Evolutionary conservation across 2,329 filamentous ascomycete species (phyloP).

Genomic region (Leptographium wingfieldii): DNA sequence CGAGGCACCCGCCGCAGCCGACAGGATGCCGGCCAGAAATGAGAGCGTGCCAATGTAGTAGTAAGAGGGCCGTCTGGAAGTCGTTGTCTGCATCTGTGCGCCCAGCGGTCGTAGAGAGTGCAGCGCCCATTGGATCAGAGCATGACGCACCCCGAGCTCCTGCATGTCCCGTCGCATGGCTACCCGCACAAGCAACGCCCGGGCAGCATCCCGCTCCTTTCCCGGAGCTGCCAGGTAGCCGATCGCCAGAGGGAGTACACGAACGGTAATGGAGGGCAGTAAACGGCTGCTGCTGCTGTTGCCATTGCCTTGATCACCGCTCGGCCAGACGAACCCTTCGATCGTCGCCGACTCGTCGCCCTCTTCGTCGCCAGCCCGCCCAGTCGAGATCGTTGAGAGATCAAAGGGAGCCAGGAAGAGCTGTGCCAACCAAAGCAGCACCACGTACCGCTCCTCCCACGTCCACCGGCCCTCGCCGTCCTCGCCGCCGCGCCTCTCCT

Average conservation of each 20-base stretch:
- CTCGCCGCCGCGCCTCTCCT: neutral
- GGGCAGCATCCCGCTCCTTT: slow-evolving; percentile 85
- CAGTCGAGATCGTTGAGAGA: slow-evolving; percentile 66
- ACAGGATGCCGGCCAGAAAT: slow-evolving; percentile 63
- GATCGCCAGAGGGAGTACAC: slow-evolving; percentile 59
- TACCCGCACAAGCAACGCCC: slow-evolving; percentile 65
- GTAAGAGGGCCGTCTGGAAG: slow-evolving; percentile 41
- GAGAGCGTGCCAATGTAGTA: slow-evolving; percentile 66
- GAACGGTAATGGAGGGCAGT: slow-evolving; percentile 56
- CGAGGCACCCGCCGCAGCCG: slow-evolving; percentile 56
- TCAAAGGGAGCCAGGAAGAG: slow-evolving; percentile 82
- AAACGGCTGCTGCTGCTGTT: neutral
- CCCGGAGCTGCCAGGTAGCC: slow-evolving; percentile 62
- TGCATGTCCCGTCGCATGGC: slow-evolving; percentile 85
- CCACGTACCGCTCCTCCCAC: slow-evolving; percentile 85
- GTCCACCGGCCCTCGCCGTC: slow-evolving; percentile 29
- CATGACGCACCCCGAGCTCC: slow-evolving; percentile 53
- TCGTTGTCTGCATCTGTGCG: slow-evolving; percentile 19
- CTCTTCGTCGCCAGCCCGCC: slow-evolving; percentile 3
- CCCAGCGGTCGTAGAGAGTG: slow-evolving; percentile 38
- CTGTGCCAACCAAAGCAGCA: slow-evolving; percentile 78
- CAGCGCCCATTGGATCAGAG: slow-evolving; percentile 60
- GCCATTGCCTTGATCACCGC: slow-evolving; percentile 17
- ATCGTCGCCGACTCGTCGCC: slow-evolving; percentile 22
- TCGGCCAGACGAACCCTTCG: slow-evolving; percentile 37